Evolutionary conservation across 345 rosid species (phyloP).

Genomic region (Erodium maritimum): DNA sequence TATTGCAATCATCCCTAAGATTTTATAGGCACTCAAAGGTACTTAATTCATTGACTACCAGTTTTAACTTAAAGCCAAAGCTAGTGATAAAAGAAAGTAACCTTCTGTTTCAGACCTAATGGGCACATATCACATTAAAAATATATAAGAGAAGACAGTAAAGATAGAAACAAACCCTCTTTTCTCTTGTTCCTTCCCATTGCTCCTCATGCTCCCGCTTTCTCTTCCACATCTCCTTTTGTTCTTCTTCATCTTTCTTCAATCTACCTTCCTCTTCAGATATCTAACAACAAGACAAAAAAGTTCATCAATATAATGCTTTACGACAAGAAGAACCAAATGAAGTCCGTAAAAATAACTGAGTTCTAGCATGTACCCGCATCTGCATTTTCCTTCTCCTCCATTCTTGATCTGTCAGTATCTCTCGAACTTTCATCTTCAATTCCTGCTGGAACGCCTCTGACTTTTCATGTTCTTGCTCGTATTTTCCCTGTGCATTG

Average conservation of each 20-base stretch:
- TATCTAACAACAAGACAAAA: conserved; percentile 29
- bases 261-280: conserved; percentile 97
- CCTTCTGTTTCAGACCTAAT: no score
- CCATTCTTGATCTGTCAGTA: conserved; percentile 98
- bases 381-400: conserved; percentile 94
- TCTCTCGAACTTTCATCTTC: conserved; percentile 72
- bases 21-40: no score
- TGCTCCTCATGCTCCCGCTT: conserved; percentile 98
- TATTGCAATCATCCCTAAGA: no score
- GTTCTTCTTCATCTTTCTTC: conserved; percentile 96
- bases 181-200: conserved; percentile 98
- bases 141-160: no score
- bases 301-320: background rate
- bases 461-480: conserved; percentile 58
- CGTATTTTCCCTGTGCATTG: conserved; percentile 70
- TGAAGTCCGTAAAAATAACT: conserved; percentile 9
- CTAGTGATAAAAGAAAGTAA: no score
- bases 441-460: conserved; percentile 75
- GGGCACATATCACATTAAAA: no score
- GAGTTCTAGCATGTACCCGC: conserved; percentile 49
- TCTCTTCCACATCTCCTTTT: conserved; percentile 91
- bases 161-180: conserved; percentile 44
- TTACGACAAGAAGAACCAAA: conserved; percentile 2
- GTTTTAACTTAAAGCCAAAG: no score
- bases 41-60: no score